Evolutionary conservation across 2,329 filamentous ascomycete species (phyloP), one percentile per base, ranked within the genome.

Genomic region (Neofusicoccum laricinum): DNA sequence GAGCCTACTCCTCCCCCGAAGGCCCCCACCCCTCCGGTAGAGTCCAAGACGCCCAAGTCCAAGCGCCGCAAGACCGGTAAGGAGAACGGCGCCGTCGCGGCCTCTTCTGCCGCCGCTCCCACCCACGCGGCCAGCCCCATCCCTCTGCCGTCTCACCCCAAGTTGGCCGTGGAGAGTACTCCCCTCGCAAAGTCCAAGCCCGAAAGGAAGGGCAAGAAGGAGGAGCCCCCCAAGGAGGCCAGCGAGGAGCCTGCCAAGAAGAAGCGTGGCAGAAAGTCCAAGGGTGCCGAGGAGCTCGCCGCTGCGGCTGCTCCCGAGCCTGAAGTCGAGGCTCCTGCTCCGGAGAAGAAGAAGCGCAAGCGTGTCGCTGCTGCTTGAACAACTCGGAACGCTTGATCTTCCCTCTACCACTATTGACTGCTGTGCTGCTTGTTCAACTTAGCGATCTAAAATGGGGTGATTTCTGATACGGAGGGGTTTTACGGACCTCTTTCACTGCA

Each of bases 311-410:
- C 19, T n/a, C 38, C 43, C 17, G 45, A 57, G 40, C 21, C 46
- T 21, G 45, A 4, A 4, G 25, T 30, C 25, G 25, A 30, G 2
- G 32, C 63, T n/a, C 43, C 63, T 21, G 63, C 40, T 8, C 53
- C 63, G 19, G 63, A 64, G 53, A 64, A 64, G 53, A 64, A 64
- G 63, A 58, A 61, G 51, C 63, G 63, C 25, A 64, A 64, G 63
- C 63, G 63, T 25, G 61, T 3, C 17, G 40, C 38, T 5, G 11
- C 36, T 5, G 61, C 61, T 53, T 63, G 15, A 63, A 8, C 40
- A 8, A 12, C 32, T 21, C 14, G 7, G 19, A 19, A 8, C 4
- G 8, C 21, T 38, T 38, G 36, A 38, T 12, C 10, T 15, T 30
- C 11, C 14, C 36, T 11, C 36, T 38, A 8, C 14, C 36, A 5